Evolutionary conservation across 83 land plant genomes (phyloP), one percentile per base, ranked within the genome.

Genomic region (Diphasiastrum complanatum): DNA sequence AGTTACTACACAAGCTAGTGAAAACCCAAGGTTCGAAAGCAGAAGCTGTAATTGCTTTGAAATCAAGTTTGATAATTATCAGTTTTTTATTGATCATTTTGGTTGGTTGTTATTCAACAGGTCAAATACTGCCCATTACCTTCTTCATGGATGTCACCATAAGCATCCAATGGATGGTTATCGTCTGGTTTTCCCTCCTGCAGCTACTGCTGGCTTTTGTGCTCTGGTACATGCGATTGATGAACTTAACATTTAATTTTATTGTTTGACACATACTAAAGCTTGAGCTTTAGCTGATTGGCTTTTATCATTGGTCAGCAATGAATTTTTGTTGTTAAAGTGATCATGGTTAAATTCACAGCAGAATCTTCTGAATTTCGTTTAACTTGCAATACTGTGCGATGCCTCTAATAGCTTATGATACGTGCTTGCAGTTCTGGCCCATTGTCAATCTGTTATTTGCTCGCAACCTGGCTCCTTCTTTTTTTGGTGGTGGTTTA

Each of bases 131-230:
- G 19, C 68, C 1, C 99, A 93, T 61, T 93, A 93, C 73, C 84
- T 93, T 66, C 79, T 93, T 48, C 99, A 93, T 84, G 99, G 99
- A 26, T 89, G 91, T 67, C 99, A 93, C 67, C 96, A 88, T 51
- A 88, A 93, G 81, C 96, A 89, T 64, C 99, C 99, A 25, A 85
- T 89, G 96, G 96, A 93, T 82, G 85, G 86, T 10, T 67, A 78
- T 12, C 82, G 99, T 22, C 96, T 93, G 40, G 99, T 89, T 43
- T 93, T 89, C 65, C 99, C 96, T 65, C 96, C 99, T 35, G 84
- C 86, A 49, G 85, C 82, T 51, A 78, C 99, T 33, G 96, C 88
- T 48, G 33, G 83, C 63, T 75, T 93, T 18, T 71, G 43, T 14
- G 2, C 76, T 11, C 82, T 83, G 38, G 98, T 93, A 85, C 33